Conservation (phyloP, 2,329 filamentous ascomycete genomes). For the Verruconis gallopava region DNA sequence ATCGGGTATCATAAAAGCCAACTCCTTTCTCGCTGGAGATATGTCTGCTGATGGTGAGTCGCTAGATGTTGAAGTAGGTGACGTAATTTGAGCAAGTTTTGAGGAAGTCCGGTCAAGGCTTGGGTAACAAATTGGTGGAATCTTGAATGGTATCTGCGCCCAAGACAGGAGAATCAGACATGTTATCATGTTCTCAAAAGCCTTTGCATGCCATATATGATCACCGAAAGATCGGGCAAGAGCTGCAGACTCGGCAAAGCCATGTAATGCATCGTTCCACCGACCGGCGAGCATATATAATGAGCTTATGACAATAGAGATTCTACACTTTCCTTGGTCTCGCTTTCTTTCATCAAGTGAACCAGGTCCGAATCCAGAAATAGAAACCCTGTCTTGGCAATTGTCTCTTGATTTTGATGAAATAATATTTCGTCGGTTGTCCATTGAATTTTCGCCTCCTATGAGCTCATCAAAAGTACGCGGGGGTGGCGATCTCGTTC, state of each 20-base stretch:
- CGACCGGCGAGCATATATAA: slow-evolving; percentile 80
- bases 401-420: slow-evolving; percentile 41
- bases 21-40: slow-evolving; percentile 27
- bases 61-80: slow-evolving; percentile 5
- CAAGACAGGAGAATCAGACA: slow-evolving; percentile 75
- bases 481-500: slow-evolving; percentile 19
- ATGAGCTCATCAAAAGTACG: slow-evolving; percentile 37
- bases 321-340: slow-evolving; percentile 67
- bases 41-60: slow-evolving; percentile 11
- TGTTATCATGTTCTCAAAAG: slow-evolving; percentile 73
- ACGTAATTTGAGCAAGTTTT: slow-evolving; percentile 1
- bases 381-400: slow-evolving; percentile 48
- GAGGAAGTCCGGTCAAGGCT: slow-evolving; percentile 32
- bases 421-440: slow-evolving; percentile 16
- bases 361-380: slow-evolving; percentile 49
- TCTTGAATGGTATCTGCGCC: slow-evolving; percentile 69
- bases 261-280: slow-evolving; percentile 77
- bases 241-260: slow-evolving; percentile 67
- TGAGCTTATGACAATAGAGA: slow-evolving; percentile 68
- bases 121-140: slow-evolving; percentile 41
- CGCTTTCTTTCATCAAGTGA: slow-evolving; percentile 65
- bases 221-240: slow-evolving; percentile 71
- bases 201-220: slow-evolving; percentile 95
- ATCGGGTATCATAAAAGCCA: slow-evolving; percentile 53
- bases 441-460: neutral